A percentile compares a stretch with the other conserved stretches of the same genome.
These are phyloP conservation scores for Fremontodendron californicum DNA, from an alignment of 345 rosid genomes.

Conservation along the genomic window DNA sequence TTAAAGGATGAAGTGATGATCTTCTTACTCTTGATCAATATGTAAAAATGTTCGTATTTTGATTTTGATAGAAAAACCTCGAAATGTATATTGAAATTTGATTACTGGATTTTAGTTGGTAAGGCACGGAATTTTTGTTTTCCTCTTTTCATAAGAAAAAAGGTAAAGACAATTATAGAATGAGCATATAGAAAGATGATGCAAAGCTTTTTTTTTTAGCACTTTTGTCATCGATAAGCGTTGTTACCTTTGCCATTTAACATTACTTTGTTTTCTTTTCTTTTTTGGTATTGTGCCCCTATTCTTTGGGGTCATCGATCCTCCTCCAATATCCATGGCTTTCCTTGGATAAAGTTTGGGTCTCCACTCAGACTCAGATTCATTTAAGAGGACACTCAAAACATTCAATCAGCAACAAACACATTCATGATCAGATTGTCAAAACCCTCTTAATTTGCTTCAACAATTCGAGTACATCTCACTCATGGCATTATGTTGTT, in stretches of 20 bases:
- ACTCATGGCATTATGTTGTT: not conserved
- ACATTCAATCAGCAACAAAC: slow-evolving; percentile 2
- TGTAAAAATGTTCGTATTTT: no score
- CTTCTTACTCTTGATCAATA: no score
- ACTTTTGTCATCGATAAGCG: not conserved
- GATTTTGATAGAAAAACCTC: no score
- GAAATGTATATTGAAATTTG: no score
- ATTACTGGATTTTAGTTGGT: no score
- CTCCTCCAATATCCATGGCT: not conserved
- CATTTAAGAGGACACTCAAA: slow-evolving; percentile 9
- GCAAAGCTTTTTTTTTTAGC: not conserved
- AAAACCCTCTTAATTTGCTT: not conserved
- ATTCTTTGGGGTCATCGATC: not conserved
- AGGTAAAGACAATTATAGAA: not conserved
- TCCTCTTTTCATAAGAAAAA: no score
- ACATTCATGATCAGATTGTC: not conserved
- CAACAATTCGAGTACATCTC: slow-evolving; percentile 6
- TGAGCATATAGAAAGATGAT: not conserved
- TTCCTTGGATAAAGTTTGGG: slow-evolving; percentile 4
- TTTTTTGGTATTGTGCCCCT: no score
- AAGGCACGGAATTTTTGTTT: no score
- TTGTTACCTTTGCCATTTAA: not conserved
- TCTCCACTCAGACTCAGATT: not conserved
- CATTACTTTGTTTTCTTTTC: not conserved
- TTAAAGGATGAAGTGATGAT: no score